A percentile compares a stretch with the other conserved stretches of the same genome.
phyloP scores from a whole-genome alignment of 768 basidiomycete genomes.

The Suillus subaureus region DNA sequence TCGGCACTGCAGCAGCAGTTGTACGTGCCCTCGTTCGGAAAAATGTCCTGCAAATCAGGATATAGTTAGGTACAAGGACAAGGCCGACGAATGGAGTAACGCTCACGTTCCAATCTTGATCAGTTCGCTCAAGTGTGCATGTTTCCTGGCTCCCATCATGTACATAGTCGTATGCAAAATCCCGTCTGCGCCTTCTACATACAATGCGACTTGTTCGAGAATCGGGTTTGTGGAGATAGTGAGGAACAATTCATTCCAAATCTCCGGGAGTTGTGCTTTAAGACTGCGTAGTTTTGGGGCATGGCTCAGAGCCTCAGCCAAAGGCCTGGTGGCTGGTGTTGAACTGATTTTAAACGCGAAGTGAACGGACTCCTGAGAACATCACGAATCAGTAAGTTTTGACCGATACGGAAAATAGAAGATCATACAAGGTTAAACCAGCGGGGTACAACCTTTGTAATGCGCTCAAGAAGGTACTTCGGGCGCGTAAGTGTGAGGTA shows the following conservation, averaged over 20 bases:
- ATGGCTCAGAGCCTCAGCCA: conserved; percentile 40
- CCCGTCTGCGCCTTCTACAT: conserved; percentile 30
- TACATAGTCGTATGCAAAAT: conserved; percentile 55
- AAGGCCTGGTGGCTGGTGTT: conserved; percentile 26
- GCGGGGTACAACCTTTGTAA: conserved; percentile 44
- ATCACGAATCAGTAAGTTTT: conserved; percentile 9
- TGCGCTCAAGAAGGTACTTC: conserved; percentile 43
- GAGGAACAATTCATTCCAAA: conserved; percentile 61
- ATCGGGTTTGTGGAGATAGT: conserved; percentile 49
- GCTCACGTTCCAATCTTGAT: conserved; percentile 56
- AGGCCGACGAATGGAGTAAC: conserved; percentile 15
- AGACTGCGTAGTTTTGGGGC: conserved; percentile 50
- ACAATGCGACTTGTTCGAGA: conserved; percentile 49
- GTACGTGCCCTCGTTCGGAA: conserved; percentile 41
- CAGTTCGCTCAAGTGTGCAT: conserved; percentile 52
- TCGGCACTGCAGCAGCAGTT: conserved; percentile 24
- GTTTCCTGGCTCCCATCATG: conserved; percentile 56
- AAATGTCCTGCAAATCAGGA: conserved; percentile 27
- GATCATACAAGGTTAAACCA: conserved; percentile 54
- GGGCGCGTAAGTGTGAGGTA: conserved; percentile 59
- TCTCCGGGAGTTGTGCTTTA: conserved; percentile 53
- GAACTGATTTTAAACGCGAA: conserved; percentile 60
- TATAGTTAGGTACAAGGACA: conserved; percentile 4
- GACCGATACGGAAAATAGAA: conserved; percentile 5
- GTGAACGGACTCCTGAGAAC: conserved; percentile 50